Conservation (phyloP, 805 yeast genomes). For the Tetrapisispora phaffii region DNA sequence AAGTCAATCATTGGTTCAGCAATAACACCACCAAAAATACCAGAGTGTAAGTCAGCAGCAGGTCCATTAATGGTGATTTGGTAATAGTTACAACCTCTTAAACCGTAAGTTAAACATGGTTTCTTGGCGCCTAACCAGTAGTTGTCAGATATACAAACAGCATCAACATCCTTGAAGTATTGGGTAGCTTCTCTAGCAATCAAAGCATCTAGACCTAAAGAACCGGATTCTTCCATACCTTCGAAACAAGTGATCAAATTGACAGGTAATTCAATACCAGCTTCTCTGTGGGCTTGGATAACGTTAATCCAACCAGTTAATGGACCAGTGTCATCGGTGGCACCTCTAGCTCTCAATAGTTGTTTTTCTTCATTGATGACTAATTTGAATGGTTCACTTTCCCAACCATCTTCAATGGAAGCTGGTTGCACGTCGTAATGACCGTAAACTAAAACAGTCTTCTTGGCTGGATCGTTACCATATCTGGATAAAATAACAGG, state of each 20-base stretch:
- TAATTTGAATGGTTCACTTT: constrained; percentile 78
- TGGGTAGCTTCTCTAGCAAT: constrained; percentile 66
- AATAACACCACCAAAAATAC: constrained; percentile 93
- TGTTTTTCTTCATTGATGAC: constrained; percentile 52
- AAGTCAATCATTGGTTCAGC: constrained; percentile 97
- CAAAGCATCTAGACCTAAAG: constrained; percentile 78
- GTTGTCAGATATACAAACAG: constrained; percentile 93
- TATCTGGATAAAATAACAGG: constrained; percentile 88
- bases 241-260: constrained; percentile 89
- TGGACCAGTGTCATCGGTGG: constrained; percentile 98
- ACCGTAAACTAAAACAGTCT: constrained; percentile 86
- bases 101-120: constrained; percentile 95
- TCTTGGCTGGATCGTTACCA: constrained; percentile 74
- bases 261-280: constrained; percentile 84
- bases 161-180: constrained; percentile 83
- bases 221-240: constrained; percentile 99
- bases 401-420: constrained; percentile 85
- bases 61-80: constrained; percentile 80
- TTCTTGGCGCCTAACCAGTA: constrained; percentile 97
- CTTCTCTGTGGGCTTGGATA: constrained; percentile 78
- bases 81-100: constrained; percentile 94
- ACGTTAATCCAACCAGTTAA: constrained; percentile 94
- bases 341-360: constrained; percentile 81
- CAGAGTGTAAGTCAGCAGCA: constrained; percentile 93
- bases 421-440: constrained; percentile 99